Evolutionary conservation across 352 stramenopile species (phyloP).

Genomic region (Pythium sp.): DNA sequence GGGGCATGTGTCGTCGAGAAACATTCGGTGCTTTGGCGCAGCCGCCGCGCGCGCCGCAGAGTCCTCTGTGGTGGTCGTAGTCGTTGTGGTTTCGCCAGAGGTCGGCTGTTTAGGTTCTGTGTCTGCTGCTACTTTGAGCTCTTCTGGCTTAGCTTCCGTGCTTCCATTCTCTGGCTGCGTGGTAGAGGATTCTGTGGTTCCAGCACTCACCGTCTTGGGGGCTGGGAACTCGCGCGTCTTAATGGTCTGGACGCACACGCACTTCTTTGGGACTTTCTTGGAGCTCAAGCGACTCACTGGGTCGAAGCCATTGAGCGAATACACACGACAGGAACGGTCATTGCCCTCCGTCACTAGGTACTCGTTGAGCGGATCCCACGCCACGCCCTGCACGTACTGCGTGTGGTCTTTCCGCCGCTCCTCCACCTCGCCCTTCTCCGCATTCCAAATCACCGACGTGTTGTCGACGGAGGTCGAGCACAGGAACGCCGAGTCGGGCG

Average conservation of each 20-base stretch:
- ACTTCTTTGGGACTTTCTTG: constrained; percentile 76
- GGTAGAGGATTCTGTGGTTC: background rate
- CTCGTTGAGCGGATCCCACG: constrained; percentile 93
- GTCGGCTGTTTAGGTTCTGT: constrained; percentile 9
- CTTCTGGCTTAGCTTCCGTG: constrained; percentile 8
- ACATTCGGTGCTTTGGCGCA: constrained; percentile 80
- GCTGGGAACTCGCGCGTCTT: constrained; percentile 68
- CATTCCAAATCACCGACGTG: constrained; percentile 87
- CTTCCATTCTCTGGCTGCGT: background rate
- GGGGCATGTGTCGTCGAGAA: constrained; percentile 93
- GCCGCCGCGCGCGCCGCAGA: constrained; percentile 7
- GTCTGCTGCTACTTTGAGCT: constrained; percentile 11
- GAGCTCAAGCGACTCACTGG: constrained; percentile 33
- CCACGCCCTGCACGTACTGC: constrained; percentile 96
- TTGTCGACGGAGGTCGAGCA: constrained; percentile 93
- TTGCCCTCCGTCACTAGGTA: constrained; percentile 93
- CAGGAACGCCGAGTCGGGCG: constrained; percentile 87
- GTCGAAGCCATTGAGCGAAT: constrained; percentile 74
- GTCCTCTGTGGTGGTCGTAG: background rate
- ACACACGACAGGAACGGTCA: constrained; percentile 94
- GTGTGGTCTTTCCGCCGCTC: constrained; percentile 91
- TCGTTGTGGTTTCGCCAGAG: background rate
- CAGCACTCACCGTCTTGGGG: background rate
- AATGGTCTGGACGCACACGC: constrained; percentile 70
- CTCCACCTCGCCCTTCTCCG: constrained; percentile 68